These are phyloP conservation scores for Agrocybe chaxingu DNA, from an alignment of 768 basidiomycete genomes.

Conservation along the genomic window DNA sequence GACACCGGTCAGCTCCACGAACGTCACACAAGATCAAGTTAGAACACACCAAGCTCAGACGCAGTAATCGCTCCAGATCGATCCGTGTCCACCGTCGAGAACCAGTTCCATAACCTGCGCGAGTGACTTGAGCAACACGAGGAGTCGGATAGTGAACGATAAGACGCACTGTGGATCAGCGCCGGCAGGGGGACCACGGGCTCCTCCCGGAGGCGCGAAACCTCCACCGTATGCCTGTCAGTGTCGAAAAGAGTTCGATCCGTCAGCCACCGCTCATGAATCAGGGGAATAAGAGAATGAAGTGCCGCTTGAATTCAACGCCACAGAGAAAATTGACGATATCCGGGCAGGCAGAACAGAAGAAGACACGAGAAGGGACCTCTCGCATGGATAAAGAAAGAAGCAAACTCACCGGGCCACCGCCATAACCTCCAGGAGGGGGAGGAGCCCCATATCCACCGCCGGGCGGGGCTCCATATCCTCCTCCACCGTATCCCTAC, in stretches of 20 bases:
- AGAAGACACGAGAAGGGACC: not conserved
- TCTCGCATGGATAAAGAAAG: not conserved
- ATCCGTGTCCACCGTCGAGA: slow-evolving; percentile 65
- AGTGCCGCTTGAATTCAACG: too few species aligned
- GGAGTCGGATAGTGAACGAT: not conserved
- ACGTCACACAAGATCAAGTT: not conserved
- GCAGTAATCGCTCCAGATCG: slow-evolving; percentile 66
- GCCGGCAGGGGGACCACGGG: slow-evolving; percentile 52
- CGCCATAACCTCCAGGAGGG: slow-evolving; percentile 3
- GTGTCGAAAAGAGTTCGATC: too few species aligned
- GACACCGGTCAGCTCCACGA: not conserved
- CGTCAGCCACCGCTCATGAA: not conserved
- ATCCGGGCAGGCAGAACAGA: too few species aligned
- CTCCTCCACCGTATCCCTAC: slow-evolving; percentile 10
- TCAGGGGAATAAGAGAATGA: too few species aligned
- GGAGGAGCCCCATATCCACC: slow-evolving; percentile 22
- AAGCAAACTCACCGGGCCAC: slow-evolving; percentile 3
- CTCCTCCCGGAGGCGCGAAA: slow-evolving; percentile 31
- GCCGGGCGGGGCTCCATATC: slow-evolving; percentile 20
- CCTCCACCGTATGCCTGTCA: slow-evolving; percentile 36
- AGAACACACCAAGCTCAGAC: slow-evolving; percentile 59
- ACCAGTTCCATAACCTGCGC: slow-evolving; percentile 71
- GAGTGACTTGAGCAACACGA: not conserved
- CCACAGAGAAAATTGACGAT: too few species aligned
- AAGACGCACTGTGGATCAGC: slow-evolving; percentile 70